phyloP scores from a whole-genome alignment of 1,284 basidiomycete species.

The Heterobasidion parviporum region DNA sequence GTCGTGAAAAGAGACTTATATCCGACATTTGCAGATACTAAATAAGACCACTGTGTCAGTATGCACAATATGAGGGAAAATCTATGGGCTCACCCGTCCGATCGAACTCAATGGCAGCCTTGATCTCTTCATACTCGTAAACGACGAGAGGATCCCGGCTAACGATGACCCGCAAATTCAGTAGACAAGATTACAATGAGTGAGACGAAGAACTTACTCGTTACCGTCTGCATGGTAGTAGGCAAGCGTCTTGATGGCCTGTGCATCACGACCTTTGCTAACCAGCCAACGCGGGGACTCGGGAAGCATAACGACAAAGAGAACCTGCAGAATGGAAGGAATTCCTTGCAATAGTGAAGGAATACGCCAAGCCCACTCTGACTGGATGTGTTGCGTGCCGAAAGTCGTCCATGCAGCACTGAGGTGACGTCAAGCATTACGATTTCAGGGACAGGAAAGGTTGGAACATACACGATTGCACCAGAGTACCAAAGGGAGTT shows the following conservation, averaged over 20 bases:
- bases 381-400: conserved; percentile 59
- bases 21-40: conserved; percentile 45
- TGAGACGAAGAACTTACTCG: conserved; percentile 20
- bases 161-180: not conserved
- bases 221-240: conserved; percentile 73
- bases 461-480: conserved; percentile 49
- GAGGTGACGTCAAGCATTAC: not conserved
- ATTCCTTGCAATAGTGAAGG: conserved; percentile 61
- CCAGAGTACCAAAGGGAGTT: conserved; percentile 80
- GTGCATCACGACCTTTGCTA: conserved; percentile 51
- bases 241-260: conserved; percentile 56
- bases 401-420: conserved; percentile 72
- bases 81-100: conserved; percentile 23
- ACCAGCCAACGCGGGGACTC: conserved; percentile 70
- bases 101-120: conserved; percentile 61
- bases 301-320: conserved; percentile 52
- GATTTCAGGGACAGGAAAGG: not conserved
- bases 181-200: not conserved
- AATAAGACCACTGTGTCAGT: conserved; percentile 1
- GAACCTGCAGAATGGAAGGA: conserved; percentile 54
- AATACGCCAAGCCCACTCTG: conserved; percentile 68
- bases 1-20: conserved; percentile 53
- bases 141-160: conserved; percentile 61
- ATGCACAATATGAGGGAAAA: not conserved
- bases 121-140: conserved; percentile 74